Base-by-base conservation (phyloP, 495 filamentous ascomycete species). In the Ramalina peruviana region DNA sequence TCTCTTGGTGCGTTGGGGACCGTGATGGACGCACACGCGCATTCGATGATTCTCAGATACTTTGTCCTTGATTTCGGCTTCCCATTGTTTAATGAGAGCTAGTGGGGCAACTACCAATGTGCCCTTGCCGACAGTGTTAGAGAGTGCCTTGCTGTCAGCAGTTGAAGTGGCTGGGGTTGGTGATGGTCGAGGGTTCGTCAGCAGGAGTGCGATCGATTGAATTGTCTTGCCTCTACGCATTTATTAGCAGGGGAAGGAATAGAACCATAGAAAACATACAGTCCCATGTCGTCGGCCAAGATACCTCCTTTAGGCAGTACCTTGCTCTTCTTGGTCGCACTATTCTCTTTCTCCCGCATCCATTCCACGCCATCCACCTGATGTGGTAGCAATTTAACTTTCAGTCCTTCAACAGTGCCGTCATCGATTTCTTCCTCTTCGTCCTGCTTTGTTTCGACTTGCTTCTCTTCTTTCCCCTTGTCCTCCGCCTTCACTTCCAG, bases 81-180 rank as follows among this genome's bases (percentile, higher is more conserved):
- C 92, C 92, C 92, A 98, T 67, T 98, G 92, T 54, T 90, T 87
- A 67, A 98, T 96, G 23, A 98, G 74, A 17, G 90, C 89, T 25
- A 98, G 66, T 15, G 92, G 92, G n/a, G 90, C 92, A 48, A 98
- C 83, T 38, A 98, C 88, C 10, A 98, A 70, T 0, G 92, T 98
- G 10, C 79, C 78, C 57, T 82, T 86, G 58, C 80, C 83, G 38
- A 90, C 62, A 2, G 72, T 69, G 3, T 75, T 65, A 16, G 76
- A 67, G 19, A 86, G 67, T 53, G 82, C 80, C 47, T 74, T 67
- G 60, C 76, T 81, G 52, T 73, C 63, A 6, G 62, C 59, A 13
- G 36, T 43, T 9, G 50, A 51, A 3, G 39, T 51, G 3, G 55
- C 10, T 33, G 40, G 46, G 19, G 33, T 43, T 17, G 36, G 21